Percentiles rank a stretch among this genome's conserved stretches.
Conservation (phyloP, 2,329 filamentous ascomycete species). For the Sporothrix dimorphospora region DNA sequence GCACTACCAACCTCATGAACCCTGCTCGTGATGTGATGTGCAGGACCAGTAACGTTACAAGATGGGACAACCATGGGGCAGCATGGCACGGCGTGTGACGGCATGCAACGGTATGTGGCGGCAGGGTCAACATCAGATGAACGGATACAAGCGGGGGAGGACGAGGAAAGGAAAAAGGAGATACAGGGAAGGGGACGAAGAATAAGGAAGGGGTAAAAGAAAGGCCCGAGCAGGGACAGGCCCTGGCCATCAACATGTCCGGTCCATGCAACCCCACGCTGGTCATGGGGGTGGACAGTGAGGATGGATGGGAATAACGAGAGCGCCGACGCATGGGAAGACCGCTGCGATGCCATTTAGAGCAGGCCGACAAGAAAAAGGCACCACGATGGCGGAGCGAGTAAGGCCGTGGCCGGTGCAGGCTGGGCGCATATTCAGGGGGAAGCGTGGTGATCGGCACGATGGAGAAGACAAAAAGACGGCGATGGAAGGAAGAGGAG, state of each 20-base stretch:
- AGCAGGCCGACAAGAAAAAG: background rate
- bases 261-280: background rate
- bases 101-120: background rate
- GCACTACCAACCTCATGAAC: background rate
- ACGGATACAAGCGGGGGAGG: background rate
- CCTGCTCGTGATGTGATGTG: background rate
- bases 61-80: background rate
- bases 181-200: background rate
- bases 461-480: background rate
- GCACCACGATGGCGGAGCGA: background rate
- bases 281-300: background rate
- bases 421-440: background rate
- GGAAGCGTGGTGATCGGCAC: background rate
- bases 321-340: background rate
- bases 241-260: background rate
- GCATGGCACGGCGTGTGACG: background rate
- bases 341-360: background rate
- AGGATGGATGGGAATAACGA: background rate
- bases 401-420: too few species aligned
- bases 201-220: background rate
- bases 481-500: background rate
- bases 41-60: slow-evolving; percentile 24
- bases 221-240: slow-evolving; percentile 4
- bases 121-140: background rate
- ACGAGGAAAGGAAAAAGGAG: background rate